Base-by-base conservation (phyloP, 2,329 filamentous ascomycete species). In the Epichloe glyceriae region DNA sequence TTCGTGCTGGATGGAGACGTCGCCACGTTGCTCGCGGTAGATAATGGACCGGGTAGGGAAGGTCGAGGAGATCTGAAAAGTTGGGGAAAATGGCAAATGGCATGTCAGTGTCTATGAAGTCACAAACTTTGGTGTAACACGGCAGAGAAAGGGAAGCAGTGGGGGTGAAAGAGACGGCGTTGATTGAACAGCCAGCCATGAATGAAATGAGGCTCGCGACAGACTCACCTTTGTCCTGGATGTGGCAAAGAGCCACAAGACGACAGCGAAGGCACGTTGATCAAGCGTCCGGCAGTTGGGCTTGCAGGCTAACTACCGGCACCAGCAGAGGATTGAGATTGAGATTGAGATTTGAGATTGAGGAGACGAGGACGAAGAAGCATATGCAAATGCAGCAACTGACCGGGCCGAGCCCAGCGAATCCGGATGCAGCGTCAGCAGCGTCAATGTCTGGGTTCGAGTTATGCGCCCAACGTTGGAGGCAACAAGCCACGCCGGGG, bases 41-140 rank as follows among this genome's bases (percentile, higher is more conserved):
- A 76, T 46, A 78, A 65, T 56, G 75, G 75, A 58, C 74, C 78
- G 43, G 74, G 72, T 54, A 70, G 66, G 51, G 68, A 62, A 60
- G 69, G 73, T 61, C 71, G 68, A 57, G 66, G 69, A 49, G 70
- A 73, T 71, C 75, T 79, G n/a, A 33, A 38, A 46, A 33, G 40
- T 26, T 20, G 20, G n/a, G 34, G 4, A 10, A 30, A 40, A 34
- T n/a, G 33, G 39, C 10, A 14, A 43, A 43, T 5, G 26, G 35
- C 34, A 33, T 26, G 48, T 50, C 48, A 50, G 48, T 34, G 19
- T 46, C 39, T 35, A 35, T 42, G 39, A 30, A 20, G 30, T 22
- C 14, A 6, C 38, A 49, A 19, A 4, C 30, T 43, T 30, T 41
- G 33, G 39, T 38, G 47, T 43, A 43, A 43, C 47, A 37, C 14